Percentiles rank a stretch among this genome's conserved stretches.
phyloP scores from a whole-genome alignment of 1,284 basidiomycete genomes.

The Austroboletus novae-zelandiae region DNA sequence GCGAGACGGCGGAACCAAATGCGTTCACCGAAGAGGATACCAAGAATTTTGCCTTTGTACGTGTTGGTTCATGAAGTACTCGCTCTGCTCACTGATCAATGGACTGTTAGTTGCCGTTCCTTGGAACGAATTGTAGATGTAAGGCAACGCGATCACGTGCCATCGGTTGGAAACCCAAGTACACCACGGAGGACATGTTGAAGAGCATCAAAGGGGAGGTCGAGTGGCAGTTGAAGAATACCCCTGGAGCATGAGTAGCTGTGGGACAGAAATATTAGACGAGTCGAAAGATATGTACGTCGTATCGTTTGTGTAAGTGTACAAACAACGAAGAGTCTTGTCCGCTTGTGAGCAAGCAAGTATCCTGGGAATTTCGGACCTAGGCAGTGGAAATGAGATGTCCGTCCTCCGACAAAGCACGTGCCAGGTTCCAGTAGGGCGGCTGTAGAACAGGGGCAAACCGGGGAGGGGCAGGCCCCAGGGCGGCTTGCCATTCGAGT shows the following conservation, averaged over 20 bases:
- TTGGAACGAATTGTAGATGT: conserved; percentile 55
- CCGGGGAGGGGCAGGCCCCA: too few relatives aligned
- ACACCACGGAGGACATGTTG: conserved; percentile 46
- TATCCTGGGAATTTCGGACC: too few relatives aligned
- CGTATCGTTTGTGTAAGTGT: not conserved
- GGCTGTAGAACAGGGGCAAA: not conserved
- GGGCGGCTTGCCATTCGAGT: not conserved
- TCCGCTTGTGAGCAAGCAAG: not conserved
- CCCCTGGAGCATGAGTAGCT: not conserved
- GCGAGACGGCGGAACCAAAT: conserved; percentile 31
- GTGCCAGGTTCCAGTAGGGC: not conserved
- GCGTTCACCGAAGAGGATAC: conserved; percentile 35
- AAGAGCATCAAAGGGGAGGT: conserved; percentile 45
- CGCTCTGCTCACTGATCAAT: too few relatives aligned
- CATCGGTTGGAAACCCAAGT: conserved; percentile 56
- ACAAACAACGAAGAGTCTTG: not conserved
- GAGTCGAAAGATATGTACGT: not conserved
- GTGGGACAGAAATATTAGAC: too few relatives aligned
- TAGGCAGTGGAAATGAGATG: not conserved
- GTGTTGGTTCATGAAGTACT: not conserved
- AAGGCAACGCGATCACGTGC: conserved; percentile 47
- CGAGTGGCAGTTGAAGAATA: conserved; percentile 26
- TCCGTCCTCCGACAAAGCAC: not conserved
- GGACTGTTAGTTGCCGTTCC: conserved; percentile 34
- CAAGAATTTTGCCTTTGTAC: conserved; percentile 20